Evolutionary conservation across 2,329 filamentous ascomycete genomes (phyloP).

Genomic region (Macrophomina phaseolina): DNA sequence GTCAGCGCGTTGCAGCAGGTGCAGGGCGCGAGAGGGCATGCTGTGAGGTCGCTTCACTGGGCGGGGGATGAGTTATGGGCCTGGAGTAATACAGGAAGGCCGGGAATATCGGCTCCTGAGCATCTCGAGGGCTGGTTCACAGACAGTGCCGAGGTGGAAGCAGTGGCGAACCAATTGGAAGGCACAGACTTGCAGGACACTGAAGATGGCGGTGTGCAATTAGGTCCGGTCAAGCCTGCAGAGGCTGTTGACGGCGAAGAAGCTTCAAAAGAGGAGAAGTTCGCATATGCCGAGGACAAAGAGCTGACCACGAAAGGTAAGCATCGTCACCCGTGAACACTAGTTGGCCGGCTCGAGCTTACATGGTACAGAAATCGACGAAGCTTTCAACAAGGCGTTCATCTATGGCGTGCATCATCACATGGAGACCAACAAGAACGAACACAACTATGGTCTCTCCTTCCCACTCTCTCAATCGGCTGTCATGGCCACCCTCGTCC

Average conservation of each 20-base stretch:
- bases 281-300: slow-evolving; percentile 47
- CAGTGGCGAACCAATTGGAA: slow-evolving; percentile 48
- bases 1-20: slow-evolving; percentile 61
- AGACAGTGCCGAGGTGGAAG: slow-evolving; percentile 42
- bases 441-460: slow-evolving; percentile 61
- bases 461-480: slow-evolving; percentile 69
- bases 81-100: slow-evolving; percentile 62
- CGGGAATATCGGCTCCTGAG: slow-evolving; percentile 60
- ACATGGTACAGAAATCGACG: slow-evolving; percentile 64
- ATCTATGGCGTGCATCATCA: slow-evolving; percentile 66
- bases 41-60: slow-evolving; percentile 71
- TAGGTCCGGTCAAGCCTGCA: slow-evolving; percentile 38
- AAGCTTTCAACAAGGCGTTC: slow-evolving; percentile 68
- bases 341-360: not conserved
- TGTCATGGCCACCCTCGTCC: slow-evolving; percentile 67
- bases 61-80: slow-evolving; percentile 72
- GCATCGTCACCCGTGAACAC: slow-evolving; percentile 1
- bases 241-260: slow-evolving; percentile 43
- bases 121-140: slow-evolving; percentile 57
- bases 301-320: slow-evolving; percentile 64
- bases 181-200: slow-evolving; percentile 50
- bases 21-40: slow-evolving; percentile 67
- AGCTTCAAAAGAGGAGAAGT: slow-evolving; percentile 40
- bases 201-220: slow-evolving; percentile 55
- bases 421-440: slow-evolving; percentile 60